A percentile compares a stretch with the other conserved stretches of the same genome.
These are phyloP conservation scores for Phytophthora pinifolia DNA, from an alignment of 352 stramenopile genomes.

Conservation along the genomic window DNA sequence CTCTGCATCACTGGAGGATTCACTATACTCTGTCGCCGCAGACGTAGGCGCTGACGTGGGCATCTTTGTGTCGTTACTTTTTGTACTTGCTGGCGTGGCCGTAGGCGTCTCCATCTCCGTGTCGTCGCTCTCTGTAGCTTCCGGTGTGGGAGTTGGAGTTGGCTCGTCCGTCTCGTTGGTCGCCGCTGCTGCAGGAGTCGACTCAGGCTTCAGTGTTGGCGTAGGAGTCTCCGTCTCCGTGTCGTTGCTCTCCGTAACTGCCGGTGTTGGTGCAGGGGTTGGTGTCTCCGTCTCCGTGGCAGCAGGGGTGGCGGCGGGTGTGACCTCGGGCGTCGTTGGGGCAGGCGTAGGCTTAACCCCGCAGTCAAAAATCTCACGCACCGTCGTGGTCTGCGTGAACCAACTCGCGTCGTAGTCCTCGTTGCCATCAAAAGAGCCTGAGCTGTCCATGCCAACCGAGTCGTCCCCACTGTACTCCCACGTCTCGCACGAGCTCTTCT, in stretches of 20 bases:
- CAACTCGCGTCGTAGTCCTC: conserved; percentile 12
- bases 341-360: conserved; percentile 8
- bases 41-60: conserved; percentile 1
- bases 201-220: neutral
- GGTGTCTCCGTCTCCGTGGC: neutral
- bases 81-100: conserved; percentile 1
- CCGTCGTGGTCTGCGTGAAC: conserved; percentile 10
- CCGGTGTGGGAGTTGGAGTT: neutral
- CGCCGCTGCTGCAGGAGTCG: neutral
- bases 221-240: neutral
- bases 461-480: conserved; percentile 14
- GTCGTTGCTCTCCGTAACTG: conserved; percentile 3
- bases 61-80: neutral
- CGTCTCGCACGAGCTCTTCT: conserved; percentile 4
- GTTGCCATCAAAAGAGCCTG: conserved; percentile 6
- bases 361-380: conserved; percentile 12
- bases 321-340: conserved; percentile 6
- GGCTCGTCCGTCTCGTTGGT: neutral
- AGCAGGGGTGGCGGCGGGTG: conserved; percentile 5
- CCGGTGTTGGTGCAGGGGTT: neutral
- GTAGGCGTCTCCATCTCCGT: conserved; percentile 1
- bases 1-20: too few species aligned
- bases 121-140: too few species aligned
- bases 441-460: conserved; percentile 10
- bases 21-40: neutral